A percentile compares a stretch with the other conserved stretches of the same genome.
Evolutionary conservation across 2,329 filamentous ascomycete species (phyloP).

Genomic region (Fusarium annulatum): DNA sequence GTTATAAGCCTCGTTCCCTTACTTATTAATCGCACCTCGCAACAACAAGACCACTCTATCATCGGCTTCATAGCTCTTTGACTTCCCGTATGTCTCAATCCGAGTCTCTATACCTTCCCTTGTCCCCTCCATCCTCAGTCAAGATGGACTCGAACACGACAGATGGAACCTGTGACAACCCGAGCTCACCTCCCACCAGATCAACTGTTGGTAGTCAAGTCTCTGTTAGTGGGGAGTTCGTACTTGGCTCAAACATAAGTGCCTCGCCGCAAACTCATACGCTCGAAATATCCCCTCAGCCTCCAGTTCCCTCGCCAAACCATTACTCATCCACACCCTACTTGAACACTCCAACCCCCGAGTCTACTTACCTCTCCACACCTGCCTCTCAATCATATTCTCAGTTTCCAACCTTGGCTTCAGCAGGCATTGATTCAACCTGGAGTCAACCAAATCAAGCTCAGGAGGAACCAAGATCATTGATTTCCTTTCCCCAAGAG

Average conservation of each 20-base stretch:
- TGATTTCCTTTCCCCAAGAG: constrained; percentile 31
- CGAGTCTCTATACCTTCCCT: constrained; percentile 44
- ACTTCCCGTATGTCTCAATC: constrained; percentile 47
- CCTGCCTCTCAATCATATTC: constrained; percentile 42
- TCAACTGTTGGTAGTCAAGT: constrained; percentile 39
- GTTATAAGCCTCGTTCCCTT: constrained; percentile 36
- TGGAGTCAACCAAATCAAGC: constrained; percentile 40
- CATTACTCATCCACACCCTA: constrained; percentile 40
- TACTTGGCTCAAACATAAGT: constrained; percentile 37
- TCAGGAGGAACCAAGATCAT: constrained; percentile 32
- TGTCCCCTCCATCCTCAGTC: constrained; percentile 45
- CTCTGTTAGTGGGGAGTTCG: constrained; percentile 37
- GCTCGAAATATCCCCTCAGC: constrained; percentile 35
- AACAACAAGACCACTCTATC: constrained; percentile 36
- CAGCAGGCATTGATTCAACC: constrained; percentile 36
- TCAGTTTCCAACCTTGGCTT: constrained; percentile 39
- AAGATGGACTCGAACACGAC: constrained; percentile 45
- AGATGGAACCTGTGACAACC: constrained; percentile 44
- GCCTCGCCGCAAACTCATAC: constrained; percentile 40
- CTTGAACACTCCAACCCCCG: constrained; percentile 37
- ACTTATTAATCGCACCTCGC: constrained; percentile 37
- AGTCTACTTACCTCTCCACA: constrained; percentile 43
- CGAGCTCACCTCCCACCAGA: constrained; percentile 45
- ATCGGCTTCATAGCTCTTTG: constrained; percentile 33
- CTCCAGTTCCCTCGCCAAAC: constrained; percentile 38